phyloP scores from a whole-genome alignment of 495 filamentous ascomycete genomes.

The Pseudomonodictys pantanalensis region DNA sequence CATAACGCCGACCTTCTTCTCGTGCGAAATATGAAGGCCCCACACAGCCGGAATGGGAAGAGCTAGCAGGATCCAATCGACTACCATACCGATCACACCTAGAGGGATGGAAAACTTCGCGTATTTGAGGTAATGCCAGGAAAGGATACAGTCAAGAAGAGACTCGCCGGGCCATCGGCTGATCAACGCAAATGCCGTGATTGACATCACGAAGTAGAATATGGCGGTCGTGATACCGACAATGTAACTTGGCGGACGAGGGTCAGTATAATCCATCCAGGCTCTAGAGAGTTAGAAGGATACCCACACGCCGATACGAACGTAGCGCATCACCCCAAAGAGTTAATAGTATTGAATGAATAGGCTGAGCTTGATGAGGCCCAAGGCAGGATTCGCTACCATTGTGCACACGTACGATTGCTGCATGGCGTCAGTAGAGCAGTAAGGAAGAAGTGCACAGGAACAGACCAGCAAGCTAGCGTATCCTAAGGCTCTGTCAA shows the following conservation, averaged over 20 bases:
- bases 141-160: background rate
- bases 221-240: background rate
- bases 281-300: background rate
- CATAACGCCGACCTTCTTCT: background rate
- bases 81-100: conserved; percentile 1
- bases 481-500: background rate
- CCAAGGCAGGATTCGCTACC: background rate
- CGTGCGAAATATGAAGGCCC: background rate
- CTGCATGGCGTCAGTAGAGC: background rate
- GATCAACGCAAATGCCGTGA: background rate
- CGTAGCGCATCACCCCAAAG: background rate
- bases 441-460: background rate
- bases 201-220: background rate
- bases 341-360: conserved; percentile 3
- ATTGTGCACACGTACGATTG: background rate
- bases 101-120: background rate
- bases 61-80: background rate
- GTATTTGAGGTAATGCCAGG: background rate
- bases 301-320: background rate
- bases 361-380: background rate
- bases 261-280: background rate
- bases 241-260: background rate
- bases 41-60: conserved; percentile 1
- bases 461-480: background rate
- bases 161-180: conserved; percentile 3